A percentile compares a stretch with the other conserved stretches of the same genome.
Evolutionary conservation across 2,329 filamentous ascomycete species (phyloP).

Genomic region (Phyllosticta citrichinensis): DNA sequence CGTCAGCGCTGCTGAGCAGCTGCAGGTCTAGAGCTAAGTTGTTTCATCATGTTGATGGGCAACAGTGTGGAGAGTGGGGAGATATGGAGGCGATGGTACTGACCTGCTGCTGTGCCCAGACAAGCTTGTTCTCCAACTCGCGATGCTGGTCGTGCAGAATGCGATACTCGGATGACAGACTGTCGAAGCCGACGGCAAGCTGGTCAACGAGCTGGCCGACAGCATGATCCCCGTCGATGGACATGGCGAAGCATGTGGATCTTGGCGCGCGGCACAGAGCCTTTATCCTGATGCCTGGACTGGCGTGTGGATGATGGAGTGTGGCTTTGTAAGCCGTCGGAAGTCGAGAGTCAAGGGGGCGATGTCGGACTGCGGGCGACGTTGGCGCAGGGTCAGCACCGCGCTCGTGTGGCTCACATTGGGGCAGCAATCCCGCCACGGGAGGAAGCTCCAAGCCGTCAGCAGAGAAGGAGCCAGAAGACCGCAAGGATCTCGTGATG

Average conservation of each 20-base stretch:
- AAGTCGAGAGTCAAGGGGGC: not conserved
- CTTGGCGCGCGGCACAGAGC: not conserved
- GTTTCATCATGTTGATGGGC: constrained; percentile 32
- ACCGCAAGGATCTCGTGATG: constrained; percentile 2
- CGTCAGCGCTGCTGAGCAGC: constrained; percentile 35
- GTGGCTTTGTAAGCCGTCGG: constrained; percentile 9
- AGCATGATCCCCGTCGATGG: constrained; percentile 8
- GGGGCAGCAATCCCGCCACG: constrained; percentile 2
- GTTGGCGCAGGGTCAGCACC: constrained; percentile 5
- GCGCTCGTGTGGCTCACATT: constrained; percentile 4
- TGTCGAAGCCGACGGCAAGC: constrained; percentile 37
- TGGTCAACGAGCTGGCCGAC: constrained; percentile 29
- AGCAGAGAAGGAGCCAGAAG: not conserved
- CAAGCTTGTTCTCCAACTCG: constrained; percentile 37
- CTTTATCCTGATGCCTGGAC: constrained; percentile 3
- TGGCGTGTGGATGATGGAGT: not conserved
- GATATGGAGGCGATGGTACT: constrained; percentile 12
- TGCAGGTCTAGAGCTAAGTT: constrained; percentile 45
- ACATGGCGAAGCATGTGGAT: constrained; percentile 1
- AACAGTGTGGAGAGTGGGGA: not conserved
- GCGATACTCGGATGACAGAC: constrained; percentile 38
- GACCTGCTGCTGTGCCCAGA: constrained; percentile 41
- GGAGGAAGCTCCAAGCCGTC: not conserved
- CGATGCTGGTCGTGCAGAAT: constrained; percentile 34
- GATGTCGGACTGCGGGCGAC: constrained; percentile 2